Evolutionary conservation across 192 early-diverging fungal genomes (phyloP).

Genomic region (Mortierella hygrophila): DNA sequence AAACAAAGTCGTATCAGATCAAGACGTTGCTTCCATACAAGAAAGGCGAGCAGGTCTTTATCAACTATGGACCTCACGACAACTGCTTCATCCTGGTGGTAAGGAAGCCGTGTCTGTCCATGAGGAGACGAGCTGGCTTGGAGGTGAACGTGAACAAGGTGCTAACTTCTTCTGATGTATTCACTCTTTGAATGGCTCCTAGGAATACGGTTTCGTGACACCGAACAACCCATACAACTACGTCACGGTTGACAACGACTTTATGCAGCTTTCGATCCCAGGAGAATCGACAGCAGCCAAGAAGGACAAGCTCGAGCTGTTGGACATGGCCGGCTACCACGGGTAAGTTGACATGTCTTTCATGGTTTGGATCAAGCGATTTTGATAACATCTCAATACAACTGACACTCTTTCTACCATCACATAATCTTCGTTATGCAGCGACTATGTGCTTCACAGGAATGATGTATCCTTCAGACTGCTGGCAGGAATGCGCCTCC

Average conservation of each 20-base stretch:
- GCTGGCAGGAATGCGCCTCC: constrained; percentile 59
- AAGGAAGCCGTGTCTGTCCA: not conserved
- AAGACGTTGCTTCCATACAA: constrained; percentile 68
- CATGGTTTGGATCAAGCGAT: not conserved
- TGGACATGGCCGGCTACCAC: constrained; percentile 60
- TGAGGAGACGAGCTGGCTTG: not conserved
- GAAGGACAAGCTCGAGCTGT: constrained; percentile 55
- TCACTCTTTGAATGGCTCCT: not conserved
- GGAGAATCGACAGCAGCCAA: constrained; percentile 42
- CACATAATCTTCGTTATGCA: constrained; percentile 4
- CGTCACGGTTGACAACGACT: constrained; percentile 63
- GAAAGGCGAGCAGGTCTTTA: constrained; percentile 73
- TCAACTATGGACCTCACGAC: constrained; percentile 71
- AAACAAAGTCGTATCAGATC: constrained; percentile 73
- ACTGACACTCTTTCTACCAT: not conserved
- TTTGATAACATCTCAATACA: constrained; percentile 2
- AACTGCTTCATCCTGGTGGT: constrained; percentile 65
- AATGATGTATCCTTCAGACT: constrained; percentile 65
- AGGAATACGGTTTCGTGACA: constrained; percentile 71
- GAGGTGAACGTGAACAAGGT: not conserved
- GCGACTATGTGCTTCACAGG: constrained; percentile 65
- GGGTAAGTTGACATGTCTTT: constrained; percentile 44
- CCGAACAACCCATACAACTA: constrained; percentile 67
- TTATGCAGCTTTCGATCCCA: constrained; percentile 48
- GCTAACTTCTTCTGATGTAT: not conserved